Percentiles rank a stretch among this genome's conserved stretches.
Evolutionary conservation across 2,329 filamentous ascomycete species (phyloP).

Genomic region (Gaeumannomyces sp.): DNA sequence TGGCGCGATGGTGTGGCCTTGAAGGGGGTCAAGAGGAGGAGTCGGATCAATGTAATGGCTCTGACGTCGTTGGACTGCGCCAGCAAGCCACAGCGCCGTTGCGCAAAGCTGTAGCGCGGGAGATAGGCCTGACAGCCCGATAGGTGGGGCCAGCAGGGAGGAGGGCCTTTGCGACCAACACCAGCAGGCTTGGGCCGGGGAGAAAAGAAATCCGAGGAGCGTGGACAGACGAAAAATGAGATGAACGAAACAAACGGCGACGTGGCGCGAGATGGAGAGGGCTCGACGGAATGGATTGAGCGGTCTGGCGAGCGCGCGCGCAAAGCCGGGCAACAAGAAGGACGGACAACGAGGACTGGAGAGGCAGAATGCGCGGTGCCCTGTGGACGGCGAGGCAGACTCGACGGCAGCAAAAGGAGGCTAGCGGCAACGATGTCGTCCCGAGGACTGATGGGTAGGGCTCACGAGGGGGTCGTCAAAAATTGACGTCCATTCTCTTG

Average conservation of each 20-base stretch:
- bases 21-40: background rate
- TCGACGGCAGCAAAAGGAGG: background rate
- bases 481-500: background rate
- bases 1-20: background rate
- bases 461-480: background rate
- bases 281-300: background rate
- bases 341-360: too few species aligned
- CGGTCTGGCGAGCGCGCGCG: background rate
- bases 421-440: background rate
- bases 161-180: background rate
- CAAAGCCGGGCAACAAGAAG: background rate
- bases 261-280: background rate
- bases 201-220: background rate
- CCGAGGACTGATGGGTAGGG: background rate
- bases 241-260: background rate
- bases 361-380: background rate
- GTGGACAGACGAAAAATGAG: background rate
- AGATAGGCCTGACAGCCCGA: background rate
- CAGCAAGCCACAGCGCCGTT: background rate
- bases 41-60: background rate
- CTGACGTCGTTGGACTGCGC: background rate
- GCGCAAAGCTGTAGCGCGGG: background rate
- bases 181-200: background rate
- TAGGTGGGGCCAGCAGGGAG: too few species aligned
- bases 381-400: background rate